phyloP scores from a whole-genome alignment of 345 rosid genomes.

The Gossypium rotundifolium region DNA sequence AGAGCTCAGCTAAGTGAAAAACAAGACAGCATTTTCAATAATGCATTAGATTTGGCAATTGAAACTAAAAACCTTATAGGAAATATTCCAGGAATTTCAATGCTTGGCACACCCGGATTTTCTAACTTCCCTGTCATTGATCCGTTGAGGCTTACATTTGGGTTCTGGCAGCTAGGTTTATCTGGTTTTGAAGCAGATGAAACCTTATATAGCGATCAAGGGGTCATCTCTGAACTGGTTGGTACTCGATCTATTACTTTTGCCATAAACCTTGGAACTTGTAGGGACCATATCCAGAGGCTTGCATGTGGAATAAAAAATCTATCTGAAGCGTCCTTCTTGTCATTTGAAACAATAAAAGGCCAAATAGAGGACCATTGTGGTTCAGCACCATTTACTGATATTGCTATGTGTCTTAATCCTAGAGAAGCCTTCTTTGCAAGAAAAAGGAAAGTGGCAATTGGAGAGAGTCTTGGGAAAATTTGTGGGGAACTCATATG shows the following conservation, averaged over 20 bases:
- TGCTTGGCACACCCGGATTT: constrained; percentile 26
- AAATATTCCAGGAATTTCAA: constrained; percentile 31
- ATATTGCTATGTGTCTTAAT: constrained; percentile 25
- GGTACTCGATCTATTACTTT: constrained; percentile 36
- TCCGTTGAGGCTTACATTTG: constrained; percentile 49
- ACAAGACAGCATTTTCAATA: constrained; percentile 29
- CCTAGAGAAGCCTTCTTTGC: constrained; percentile 59
- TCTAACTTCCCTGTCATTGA: constrained; percentile 30
- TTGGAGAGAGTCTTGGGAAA: constrained; percentile 38
- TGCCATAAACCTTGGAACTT: constrained; percentile 49
- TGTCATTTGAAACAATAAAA: not conserved
- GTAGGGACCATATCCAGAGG: constrained; percentile 34
- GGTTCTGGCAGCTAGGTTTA: constrained; percentile 38
- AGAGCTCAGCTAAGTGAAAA: constrained; percentile 50
- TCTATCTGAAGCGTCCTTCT: constrained; percentile 22
- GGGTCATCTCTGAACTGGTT: constrained; percentile 43
- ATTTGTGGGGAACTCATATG: constrained; percentile 54
- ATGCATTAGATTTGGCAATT: constrained; percentile 32
- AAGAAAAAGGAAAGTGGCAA: constrained; percentile 30
- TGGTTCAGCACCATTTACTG: constrained; percentile 30
- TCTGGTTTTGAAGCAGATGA: constrained; percentile 57
- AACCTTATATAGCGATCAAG: constrained; percentile 28
- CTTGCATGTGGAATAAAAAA: constrained; percentile 35
- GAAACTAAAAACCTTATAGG: constrained; percentile 24
- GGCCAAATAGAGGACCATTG: constrained; percentile 1